These are phyloP conservation scores for Colletotrichum melonis DNA, from an alignment of 2,329 filamentous ascomycete species.

Conservation along the genomic window DNA sequence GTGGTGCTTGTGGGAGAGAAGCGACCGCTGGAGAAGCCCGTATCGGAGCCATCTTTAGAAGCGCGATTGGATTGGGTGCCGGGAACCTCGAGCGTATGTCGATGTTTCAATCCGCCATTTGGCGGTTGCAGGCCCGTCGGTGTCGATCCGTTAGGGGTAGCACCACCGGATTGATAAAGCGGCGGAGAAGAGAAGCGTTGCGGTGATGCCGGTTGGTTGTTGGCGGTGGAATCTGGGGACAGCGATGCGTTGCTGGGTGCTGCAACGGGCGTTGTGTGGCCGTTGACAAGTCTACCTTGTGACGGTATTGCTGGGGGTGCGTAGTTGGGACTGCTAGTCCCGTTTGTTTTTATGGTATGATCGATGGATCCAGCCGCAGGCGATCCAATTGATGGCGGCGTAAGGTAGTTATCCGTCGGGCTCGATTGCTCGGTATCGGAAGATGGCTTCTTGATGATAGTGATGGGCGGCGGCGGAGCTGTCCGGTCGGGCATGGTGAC, in stretches of 20 bases:
- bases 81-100: constrained; percentile 90
- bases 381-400: constrained; percentile 48
- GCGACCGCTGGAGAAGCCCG: constrained; percentile 77
- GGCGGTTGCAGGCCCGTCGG: constrained; percentile 65
- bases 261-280: constrained; percentile 25
- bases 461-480: constrained; percentile 31
- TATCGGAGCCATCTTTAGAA: constrained; percentile 80
- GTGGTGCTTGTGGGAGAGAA: constrained; percentile 78
- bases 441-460: constrained; percentile 29
- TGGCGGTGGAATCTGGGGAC: constrained; percentile 36
- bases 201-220: constrained; percentile 46
- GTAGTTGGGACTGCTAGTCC: constrained; percentile 41
- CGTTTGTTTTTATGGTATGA: constrained; percentile 25
- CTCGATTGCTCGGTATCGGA: constrained; percentile 42
- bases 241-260: constrained; percentile 26
- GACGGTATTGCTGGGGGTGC: constrained; percentile 42
- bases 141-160: constrained; percentile 51
- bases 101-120: constrained; percentile 75
- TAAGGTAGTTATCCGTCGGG: constrained; percentile 44
- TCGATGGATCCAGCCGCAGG: constrained; percentile 39
- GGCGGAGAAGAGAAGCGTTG: constrained; percentile 76
- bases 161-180: constrained; percentile 57
- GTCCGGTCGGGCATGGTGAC: constrained; percentile 44
- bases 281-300: constrained; percentile 36
- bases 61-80: constrained; percentile 72